Base-by-base conservation (phyloP, 768 basidiomycete species). In the Paxillus ammoniavirescens region DNA sequence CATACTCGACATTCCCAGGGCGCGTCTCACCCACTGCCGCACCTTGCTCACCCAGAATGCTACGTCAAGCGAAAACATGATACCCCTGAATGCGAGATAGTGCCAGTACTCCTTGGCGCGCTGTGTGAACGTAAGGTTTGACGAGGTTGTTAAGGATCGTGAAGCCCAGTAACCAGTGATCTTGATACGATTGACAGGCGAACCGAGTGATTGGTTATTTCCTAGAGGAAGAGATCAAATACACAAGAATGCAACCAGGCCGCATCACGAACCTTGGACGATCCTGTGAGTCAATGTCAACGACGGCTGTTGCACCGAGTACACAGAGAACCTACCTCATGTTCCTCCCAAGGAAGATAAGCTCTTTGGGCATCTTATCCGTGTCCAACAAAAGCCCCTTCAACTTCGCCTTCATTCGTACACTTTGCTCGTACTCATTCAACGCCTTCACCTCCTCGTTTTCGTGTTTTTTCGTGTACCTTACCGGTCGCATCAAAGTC, bases 151-250 rank as follows among this genome's bases (percentile, higher is more conserved):
- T 5, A 89, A 76, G 4, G 88, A 86, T 21, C 78, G 76, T 4
- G 90, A 86, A 26, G 91, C 93, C 82, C 84, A 91, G 65, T 81
- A 82, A 0, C 89, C 93, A 0, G 89, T 91, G 50, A 95, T 89
- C 68, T 92, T 93, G 72, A 97, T 86, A 17, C 93, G 82, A 64
- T 95, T 94, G 0, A 93, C 89, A 0, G 93, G 93, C 3, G 89
- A 89, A 13, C 90, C 89, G 36, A 95, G 82, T 2, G 80, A 73
- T 68, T 93, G 89, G 61, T 93, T 93, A 68, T 92, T 92, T 15
- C 87, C 79, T 86, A 13, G 35, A 6, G 13, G 9, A 56, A 31
- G 26, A 12, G 8, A 18, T 52, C 31, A 44, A 36, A 12, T 31
- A 40, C 49, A 23, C 8, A 9, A 4, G 26, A 9, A 21, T 5